Percentiles rank a stretch among this genome's conserved stretches.
Conservation (phyloP, 352 stramenopile species). For the Phytophthora kernoviae region DNA sequence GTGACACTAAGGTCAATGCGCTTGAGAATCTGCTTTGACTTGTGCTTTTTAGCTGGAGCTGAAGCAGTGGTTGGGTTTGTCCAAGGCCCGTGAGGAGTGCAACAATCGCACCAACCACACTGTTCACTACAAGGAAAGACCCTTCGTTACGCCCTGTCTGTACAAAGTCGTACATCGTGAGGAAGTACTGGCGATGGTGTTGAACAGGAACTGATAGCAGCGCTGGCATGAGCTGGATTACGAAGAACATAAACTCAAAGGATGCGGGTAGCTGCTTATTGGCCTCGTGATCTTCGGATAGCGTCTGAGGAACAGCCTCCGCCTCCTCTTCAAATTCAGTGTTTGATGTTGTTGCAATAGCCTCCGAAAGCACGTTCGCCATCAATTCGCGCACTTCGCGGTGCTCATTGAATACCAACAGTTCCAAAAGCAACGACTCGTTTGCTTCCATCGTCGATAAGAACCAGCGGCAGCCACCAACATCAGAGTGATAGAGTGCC, state of each 20-base stretch:
- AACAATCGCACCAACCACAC: slow-evolving; percentile 78
- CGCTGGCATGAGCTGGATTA: slow-evolving; percentile 80
- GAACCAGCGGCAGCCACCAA: slow-evolving; percentile 74
- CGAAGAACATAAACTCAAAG: slow-evolving; percentile 84
- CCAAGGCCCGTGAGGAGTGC: slow-evolving; percentile 65
- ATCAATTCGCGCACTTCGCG: slow-evolving; percentile 74
- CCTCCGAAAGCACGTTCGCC: slow-evolving; percentile 65
- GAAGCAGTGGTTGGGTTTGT: slow-evolving; percentile 62
- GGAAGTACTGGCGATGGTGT: slow-evolving; percentile 78
- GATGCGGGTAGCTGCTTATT: slow-evolving; percentile 62
- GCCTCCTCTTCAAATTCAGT: slow-evolving; percentile 50
- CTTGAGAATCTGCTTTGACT: slow-evolving; percentile 76
- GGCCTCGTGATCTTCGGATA: slow-evolving; percentile 7
- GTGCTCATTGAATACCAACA: slow-evolving; percentile 75
- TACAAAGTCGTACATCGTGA: slow-evolving; percentile 79
- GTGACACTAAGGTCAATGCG: slow-evolving; percentile 75
- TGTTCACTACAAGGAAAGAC: slow-evolving; percentile 83
- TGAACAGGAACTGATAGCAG: slow-evolving; percentile 69
- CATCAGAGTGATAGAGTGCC: slow-evolving; percentile 74
- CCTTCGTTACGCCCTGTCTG: slow-evolving; percentile 83
- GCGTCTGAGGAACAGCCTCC: not conserved
- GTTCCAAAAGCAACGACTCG: slow-evolving; percentile 69
- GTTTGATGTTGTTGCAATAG: slow-evolving; percentile 68
- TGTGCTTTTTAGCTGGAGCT: slow-evolving; percentile 73
- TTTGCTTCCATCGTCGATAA: slow-evolving; percentile 64